A percentile compares a stretch with the other conserved stretches of the same genome.
phyloP scores from a whole-genome alignment of 768 basidiomycete species.

The Russula ochroleuca region DNA sequence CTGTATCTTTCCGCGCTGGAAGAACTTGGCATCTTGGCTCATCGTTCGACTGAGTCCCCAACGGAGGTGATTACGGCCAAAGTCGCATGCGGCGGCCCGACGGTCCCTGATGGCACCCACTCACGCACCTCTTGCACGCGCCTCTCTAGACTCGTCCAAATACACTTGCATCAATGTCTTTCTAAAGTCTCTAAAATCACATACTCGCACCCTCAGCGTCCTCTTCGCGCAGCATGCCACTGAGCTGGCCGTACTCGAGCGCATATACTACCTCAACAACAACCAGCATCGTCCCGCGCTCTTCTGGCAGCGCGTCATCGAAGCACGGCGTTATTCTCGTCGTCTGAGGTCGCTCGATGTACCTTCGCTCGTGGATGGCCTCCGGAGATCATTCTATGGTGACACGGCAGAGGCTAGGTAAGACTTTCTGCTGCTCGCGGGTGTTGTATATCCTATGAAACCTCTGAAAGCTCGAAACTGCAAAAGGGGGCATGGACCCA shows the following conservation, averaged over 20 bases:
- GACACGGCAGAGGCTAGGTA: constrained; percentile 38
- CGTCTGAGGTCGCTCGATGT: constrained; percentile 33
- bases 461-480: constrained; percentile 42
- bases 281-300: constrained; percentile 69
- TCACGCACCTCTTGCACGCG: constrained; percentile 14
- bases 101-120: neutral
- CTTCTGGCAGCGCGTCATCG: constrained; percentile 64
- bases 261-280: constrained; percentile 73
- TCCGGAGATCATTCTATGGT: constrained; percentile 53
- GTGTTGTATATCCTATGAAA: neutral
- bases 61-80: neutral
- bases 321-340: constrained; percentile 52
- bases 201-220: constrained; percentile 49
- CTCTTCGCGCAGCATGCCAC: constrained; percentile 41
- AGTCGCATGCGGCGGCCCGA: neutral
- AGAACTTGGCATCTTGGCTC: constrained; percentile 86
- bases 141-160: constrained; percentile 26
- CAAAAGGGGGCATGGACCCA: constrained; percentile 64
- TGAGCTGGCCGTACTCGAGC: constrained; percentile 58
- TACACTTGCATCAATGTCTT: constrained; percentile 48
- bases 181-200: constrained; percentile 56
- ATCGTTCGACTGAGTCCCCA: constrained; percentile 30
- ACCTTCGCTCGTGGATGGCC: constrained; percentile 30
- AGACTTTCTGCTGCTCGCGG: neutral
- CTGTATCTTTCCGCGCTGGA: constrained; percentile 88